Evolutionary conservation across 2,329 filamentous ascomycete genomes (phyloP), one percentile per base, ranked within the genome.

Genomic region (Coleophoma eucalyptorum): DNA sequence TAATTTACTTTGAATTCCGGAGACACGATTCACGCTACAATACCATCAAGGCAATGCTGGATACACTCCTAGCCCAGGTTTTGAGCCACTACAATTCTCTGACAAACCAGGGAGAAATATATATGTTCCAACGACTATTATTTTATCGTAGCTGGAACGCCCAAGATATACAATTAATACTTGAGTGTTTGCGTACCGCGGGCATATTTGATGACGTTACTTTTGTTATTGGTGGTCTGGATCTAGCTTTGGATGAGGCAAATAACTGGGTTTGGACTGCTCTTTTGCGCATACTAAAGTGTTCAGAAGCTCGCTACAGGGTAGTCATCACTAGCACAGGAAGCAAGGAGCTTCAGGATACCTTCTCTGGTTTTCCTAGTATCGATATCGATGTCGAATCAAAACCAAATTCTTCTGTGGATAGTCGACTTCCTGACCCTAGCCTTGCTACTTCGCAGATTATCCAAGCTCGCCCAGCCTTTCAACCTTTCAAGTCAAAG

Each of bases 51-150:
- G 43, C 38, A n/a, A 53, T 50, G 51, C 15, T 48, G 11, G 37
- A 13, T 26, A 50, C 51, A 26, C 41, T 53, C 21, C 47, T 53
- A 16, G 37, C 51, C 31, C 47, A 53, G 16, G 42, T 53, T 19
- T 31, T 53, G n/a, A 47, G 34, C 26, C 26, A 26, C 10, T 26
- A 26, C 10, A 8, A 26, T 26, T 2, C 6, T 8, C 6, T 26
- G 26, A 26, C 26, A 26, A 8, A 26, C 10, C n/a, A n/a, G n/a
- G 26, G 26, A 8, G 26, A 5, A 26, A 8, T 26, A 5, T 26
- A 26, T 8, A 26, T 26, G 26, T 26, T 26, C 26, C 6, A 26
- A 8, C 26, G 26, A 26, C 26, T 26, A 6, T 3, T 26, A 8
- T 26, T 26, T 26, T 26, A 26, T 26, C 26, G 26, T 26, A 26